A percentile compares a stretch with the other conserved stretches of the same genome.
Evolutionary conservation across 352 stramenopile species (phyloP).

Genomic region (Elongisporangium prolatum): DNA sequence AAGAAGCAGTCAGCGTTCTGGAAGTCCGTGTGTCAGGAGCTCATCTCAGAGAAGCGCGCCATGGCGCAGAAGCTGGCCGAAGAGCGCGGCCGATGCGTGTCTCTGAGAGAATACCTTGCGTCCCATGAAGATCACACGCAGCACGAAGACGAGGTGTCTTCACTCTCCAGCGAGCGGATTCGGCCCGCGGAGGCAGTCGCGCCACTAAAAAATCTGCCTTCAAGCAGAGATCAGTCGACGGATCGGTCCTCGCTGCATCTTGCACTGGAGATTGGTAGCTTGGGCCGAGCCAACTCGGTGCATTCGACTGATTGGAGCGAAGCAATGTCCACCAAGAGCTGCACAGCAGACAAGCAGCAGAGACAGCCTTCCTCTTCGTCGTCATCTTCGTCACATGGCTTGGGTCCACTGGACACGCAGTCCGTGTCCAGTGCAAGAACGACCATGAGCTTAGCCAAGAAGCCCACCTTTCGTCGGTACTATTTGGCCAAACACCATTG

Average conservation of each 20-base stretch:
- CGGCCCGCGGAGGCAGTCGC: neutral
- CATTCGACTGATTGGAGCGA: constrained; percentile 3
- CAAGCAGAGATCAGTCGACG: neutral
- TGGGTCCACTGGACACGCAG: constrained; percentile 4
- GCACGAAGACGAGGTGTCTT: neutral
- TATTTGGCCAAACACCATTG: constrained; percentile 21
- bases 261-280: constrained; percentile 4
- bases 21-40: constrained; percentile 39
- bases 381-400: neutral
- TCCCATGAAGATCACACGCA: constrained; percentile 12
- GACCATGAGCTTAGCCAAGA: constrained; percentile 11
- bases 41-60: constrained; percentile 33
- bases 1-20: constrained; percentile 34
- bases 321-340: constrained; percentile 2
- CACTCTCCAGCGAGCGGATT: neutral
- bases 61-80: constrained; percentile 40
- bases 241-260: neutral
- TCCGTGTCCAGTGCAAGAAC: constrained; percentile 15
- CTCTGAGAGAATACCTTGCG: constrained; percentile 33
- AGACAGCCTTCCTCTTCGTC: constrained; percentile 2
- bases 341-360: constrained; percentile 4
- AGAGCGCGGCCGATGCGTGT: constrained; percentile 36
- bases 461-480: constrained; percentile 30
- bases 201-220: constrained; percentile 8
- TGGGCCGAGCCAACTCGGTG: constrained; percentile 4